A percentile compares a stretch with the other conserved stretches of the same genome.
Conservation (phyloP, 139 green algal genomes). For the Chlamydomonas asymmetrica region DNA sequence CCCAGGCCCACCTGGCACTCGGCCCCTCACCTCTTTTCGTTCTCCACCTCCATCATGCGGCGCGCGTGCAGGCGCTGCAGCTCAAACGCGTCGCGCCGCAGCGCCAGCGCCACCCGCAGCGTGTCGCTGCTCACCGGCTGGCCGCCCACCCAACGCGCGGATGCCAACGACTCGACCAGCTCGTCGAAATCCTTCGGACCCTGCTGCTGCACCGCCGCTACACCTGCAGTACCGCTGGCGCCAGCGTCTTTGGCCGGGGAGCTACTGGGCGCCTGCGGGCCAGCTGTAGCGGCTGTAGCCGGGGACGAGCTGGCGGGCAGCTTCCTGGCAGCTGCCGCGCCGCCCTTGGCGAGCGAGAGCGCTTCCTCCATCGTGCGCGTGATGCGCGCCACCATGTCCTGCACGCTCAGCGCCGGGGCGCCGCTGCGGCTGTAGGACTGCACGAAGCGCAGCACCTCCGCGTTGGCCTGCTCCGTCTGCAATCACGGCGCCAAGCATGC, state of each 20-base stretch:
- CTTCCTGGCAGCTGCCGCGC: not conserved
- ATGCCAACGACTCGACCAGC: slow-evolving; percentile 12
- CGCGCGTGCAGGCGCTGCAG: slow-evolving; percentile 6
- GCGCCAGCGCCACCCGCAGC: not conserved
- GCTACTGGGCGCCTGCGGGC: no score
- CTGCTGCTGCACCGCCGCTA: no score
- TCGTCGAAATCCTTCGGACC: slow-evolving; percentile 20
- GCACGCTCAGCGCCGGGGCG: slow-evolving; percentile 1
- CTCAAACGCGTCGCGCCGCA: slow-evolving; percentile 13
- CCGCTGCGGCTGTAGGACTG: slow-evolving; percentile 9
- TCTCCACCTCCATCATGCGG: slow-evolving; percentile 7
- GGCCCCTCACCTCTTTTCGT: slow-evolving; percentile 4
- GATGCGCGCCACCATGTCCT: slow-evolving; percentile 22
- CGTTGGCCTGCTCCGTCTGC: slow-evolving; percentile 16
- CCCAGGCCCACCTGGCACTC: no score
- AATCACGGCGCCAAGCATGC: no score
- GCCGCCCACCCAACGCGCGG: slow-evolving; percentile 12
- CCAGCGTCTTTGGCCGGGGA: no score
- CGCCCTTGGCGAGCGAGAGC: not conserved
- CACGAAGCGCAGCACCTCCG: slow-evolving; percentile 14
- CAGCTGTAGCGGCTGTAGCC: no score
- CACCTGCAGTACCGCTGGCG: no score
- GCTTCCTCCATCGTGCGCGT: slow-evolving; percentile 8
- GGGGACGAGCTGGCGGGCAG: no score
- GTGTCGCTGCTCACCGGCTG: slow-evolving; percentile 17